Evolutionary conservation across 2,329 filamentous ascomycete genomes (phyloP).

Genomic region (Xylariaceae sp.): DNA sequence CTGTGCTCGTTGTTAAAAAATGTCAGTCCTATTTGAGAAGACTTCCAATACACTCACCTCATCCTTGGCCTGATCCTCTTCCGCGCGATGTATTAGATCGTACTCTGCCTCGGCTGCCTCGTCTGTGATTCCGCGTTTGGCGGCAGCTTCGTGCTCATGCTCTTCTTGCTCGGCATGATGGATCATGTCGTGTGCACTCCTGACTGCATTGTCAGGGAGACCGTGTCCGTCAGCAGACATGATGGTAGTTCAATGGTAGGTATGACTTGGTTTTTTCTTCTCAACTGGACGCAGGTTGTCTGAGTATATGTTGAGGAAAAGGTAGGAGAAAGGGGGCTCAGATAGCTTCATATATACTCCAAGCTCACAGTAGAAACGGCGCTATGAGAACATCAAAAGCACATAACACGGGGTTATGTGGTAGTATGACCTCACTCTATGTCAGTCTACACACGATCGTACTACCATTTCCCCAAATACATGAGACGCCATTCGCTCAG

Average conservation of each 20-base stretch:
- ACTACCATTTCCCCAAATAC: neutral
- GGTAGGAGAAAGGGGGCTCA: no score
- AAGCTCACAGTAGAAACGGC: no score
- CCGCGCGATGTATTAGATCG: slow-evolving; percentile 28
- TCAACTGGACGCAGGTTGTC: neutral
- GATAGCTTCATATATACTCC: no score
- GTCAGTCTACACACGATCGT: slow-evolving; percentile 8
- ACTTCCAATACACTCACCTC: slow-evolving; percentile 16
- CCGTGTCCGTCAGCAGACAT: slow-evolving; percentile 28
- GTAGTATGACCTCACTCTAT: slow-evolving; percentile 19
- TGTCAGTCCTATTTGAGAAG: slow-evolving; percentile 1
- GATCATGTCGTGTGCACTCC: slow-evolving; percentile 28
- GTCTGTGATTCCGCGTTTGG: slow-evolving; percentile 27
- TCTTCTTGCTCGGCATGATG: slow-evolving; percentile 31
- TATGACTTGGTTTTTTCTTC: neutral
- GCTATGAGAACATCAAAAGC: no score
- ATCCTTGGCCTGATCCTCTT: slow-evolving; percentile 20
- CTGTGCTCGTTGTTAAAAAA: neutral
- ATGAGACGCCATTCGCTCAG: slow-evolving; percentile 12
- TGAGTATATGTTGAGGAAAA: no score
- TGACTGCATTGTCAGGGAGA: slow-evolving; percentile 24
- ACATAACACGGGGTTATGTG: neutral
- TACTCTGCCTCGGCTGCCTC: slow-evolving; percentile 27
- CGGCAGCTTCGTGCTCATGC: slow-evolving; percentile 28
- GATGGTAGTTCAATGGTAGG: slow-evolving; percentile 11